These are phyloP conservation scores for Tillandsia leiboldiana DNA, from an alignment of 176 grass and related monocot genomes.

Conservation along the genomic window DNA sequence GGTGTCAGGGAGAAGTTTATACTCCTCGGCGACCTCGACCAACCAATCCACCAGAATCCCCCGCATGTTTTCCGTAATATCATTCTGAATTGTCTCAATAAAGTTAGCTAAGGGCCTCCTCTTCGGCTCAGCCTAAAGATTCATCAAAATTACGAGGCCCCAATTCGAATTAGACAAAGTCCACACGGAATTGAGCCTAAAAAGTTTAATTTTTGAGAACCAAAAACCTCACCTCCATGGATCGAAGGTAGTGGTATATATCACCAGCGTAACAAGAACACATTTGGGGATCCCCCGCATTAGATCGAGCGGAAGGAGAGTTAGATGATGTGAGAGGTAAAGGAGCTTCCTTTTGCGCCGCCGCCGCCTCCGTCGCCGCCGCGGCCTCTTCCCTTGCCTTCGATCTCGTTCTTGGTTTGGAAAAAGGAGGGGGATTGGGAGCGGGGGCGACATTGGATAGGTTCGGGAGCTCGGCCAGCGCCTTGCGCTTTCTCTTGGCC, in stretches of 20 bases:
- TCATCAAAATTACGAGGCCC: not conserved
- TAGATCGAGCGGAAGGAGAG: not conserved
- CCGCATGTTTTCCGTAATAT: slow-evolving; percentile 31
- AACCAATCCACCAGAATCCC: slow-evolving; percentile 51
- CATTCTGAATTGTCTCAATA: slow-evolving; percentile 29
- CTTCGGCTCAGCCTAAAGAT: slow-evolving; percentile 25
- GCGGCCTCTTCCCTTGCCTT: not conserved
- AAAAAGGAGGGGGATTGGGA: not conserved
- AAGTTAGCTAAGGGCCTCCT: slow-evolving; percentile 31
- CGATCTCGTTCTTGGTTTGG: slow-evolving; percentile 5
- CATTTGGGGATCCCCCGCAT: not conserved
- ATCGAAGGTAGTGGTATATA: slow-evolving; percentile 30
- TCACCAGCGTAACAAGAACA: slow-evolving; percentile 12
- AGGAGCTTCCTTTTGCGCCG: not conserved
- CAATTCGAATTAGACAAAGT: not conserved
- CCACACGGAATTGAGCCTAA: not conserved
- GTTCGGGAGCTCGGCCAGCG: not conserved
- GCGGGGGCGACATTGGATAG: not conserved
- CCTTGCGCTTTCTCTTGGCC: slow-evolving; percentile 4
- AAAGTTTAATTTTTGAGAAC: not conserved
- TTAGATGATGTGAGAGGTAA: not conserved
- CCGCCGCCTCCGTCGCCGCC: not conserved
- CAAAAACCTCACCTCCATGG: slow-evolving; percentile 35
- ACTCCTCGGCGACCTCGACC: slow-evolving; percentile 36
- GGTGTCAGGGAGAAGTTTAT: slow-evolving; percentile 37